Base-by-base conservation (phyloP, 2,329 filamentous ascomycete species). In the Colletotrichum musicola region DNA sequence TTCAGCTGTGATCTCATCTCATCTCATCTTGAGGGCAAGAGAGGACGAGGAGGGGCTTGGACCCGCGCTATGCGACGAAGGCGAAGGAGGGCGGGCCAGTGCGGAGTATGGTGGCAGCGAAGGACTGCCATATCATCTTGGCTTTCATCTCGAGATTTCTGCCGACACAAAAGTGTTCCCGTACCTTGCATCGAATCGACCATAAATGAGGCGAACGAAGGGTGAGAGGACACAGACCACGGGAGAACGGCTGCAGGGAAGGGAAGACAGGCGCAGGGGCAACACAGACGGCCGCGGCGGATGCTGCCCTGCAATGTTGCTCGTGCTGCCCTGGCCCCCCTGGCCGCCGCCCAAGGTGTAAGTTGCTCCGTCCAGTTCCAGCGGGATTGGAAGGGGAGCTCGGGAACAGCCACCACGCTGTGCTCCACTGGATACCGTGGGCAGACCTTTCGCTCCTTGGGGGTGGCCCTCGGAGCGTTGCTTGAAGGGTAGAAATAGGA, bases 191-290 rank as follows among this genome's bases (percentile, higher is more conserved):
- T 65, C 62, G 51, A 59, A 60, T 65, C 56, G 51, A 59, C 60
- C 38, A 42, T 53, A 61, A 57, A 68, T 68, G 67, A 69, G 67
- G 67, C 67, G 67, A 63, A 68, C 63, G 58, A 42, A 27, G 57
- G 51, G 40, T 18, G 55, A 66, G 44, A 69, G 67, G 67, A 68
- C 67, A 69, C 64, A 68, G 67, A 68, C 64, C 64, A 69, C 67
- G 67, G 67, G 67, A 69, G 64, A 69, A 69, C 63, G 64, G 67
- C 67, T 69, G 64, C 67, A 69, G 57, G 67, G 63, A 66, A 69
- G 67, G 57, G 57, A 58, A 66, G 62, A 60, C 61, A 65, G 47
- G 66, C 66, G 62, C 67, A 69, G 67, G 67, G 67, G 66, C 62
- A 62, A 68, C 64, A 68, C 58, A 69, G 64, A 69, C 62, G 50